Percentiles rank a stretch among this genome's conserved stretches.
phyloP scores from a whole-genome alignment of 2,329 filamentous ascomycete species.

The Epichloe glyceriae region DNA sequence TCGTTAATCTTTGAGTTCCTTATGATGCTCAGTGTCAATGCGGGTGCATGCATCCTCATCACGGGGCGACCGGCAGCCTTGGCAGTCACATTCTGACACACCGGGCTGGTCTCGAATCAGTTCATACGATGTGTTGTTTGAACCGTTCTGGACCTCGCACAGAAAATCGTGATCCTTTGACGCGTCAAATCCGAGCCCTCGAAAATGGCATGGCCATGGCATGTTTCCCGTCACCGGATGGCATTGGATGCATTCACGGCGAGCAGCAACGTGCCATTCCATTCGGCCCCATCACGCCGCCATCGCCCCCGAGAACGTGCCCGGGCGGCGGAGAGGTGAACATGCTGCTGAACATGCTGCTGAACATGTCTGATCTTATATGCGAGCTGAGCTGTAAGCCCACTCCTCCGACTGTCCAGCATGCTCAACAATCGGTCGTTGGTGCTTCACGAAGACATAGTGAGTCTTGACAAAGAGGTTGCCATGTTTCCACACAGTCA shows the following conservation, averaged over 20 bases:
- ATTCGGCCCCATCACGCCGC: background rate
- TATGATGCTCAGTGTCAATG: too few relatives aligned
- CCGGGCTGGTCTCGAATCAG: too few relatives aligned
- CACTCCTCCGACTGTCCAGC: background rate
- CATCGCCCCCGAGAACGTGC: background rate
- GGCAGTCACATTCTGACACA: too few relatives aligned
- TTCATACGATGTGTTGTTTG: too few relatives aligned
- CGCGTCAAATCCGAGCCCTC: too few relatives aligned
- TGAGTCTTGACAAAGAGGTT: background rate
- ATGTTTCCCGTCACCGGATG: background rate
- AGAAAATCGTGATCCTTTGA: too few relatives aligned
- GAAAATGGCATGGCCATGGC: background rate
- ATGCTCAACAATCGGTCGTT: background rate
- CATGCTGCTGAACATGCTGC: background rate
- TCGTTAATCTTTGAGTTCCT: too few relatives aligned
- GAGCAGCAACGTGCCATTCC: background rate
- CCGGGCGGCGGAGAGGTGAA: background rate
- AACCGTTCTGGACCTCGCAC: too few relatives aligned
- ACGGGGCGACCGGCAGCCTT: too few relatives aligned
- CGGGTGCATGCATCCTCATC: too few relatives aligned
- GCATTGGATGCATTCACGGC: background rate
- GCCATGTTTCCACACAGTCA: background rate
- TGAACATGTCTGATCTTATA: background rate
- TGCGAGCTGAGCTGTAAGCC: background rate
- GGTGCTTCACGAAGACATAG: background rate